Conservation (phyloP, 2,329 filamentous ascomycete genomes). For the Bipolaris gigantea region DNA sequence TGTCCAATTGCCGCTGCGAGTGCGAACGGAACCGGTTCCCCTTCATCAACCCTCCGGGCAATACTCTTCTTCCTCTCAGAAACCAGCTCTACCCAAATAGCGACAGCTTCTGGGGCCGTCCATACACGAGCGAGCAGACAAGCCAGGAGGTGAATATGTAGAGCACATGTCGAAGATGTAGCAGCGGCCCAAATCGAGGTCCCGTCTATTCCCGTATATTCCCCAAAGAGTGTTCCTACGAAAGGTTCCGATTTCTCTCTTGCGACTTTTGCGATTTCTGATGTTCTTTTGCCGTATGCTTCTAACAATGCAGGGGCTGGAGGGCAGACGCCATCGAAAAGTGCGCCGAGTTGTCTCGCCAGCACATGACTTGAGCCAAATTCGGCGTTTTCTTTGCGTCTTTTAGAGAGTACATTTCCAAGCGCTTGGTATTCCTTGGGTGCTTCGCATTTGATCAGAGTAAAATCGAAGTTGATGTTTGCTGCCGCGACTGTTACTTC, state of each 20-base stretch:
- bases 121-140: conserved; percentile 45
- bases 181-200: conserved; percentile 46
- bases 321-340: conserved; percentile 45
- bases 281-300: conserved; percentile 43
- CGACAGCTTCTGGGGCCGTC: conserved; percentile 27
- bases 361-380: conserved; percentile 42
- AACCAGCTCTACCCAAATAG: conserved; percentile 44
- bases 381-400: conserved; percentile 44
- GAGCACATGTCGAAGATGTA: conserved; percentile 35
- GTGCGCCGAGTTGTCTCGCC: conserved; percentile 45
- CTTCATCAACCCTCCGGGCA: neutral
- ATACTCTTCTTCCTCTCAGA: conserved; percentile 11
- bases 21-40: conserved; percentile 28
- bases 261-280: conserved; percentile 11
- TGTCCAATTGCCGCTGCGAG: neutral
- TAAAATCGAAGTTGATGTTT: conserved; percentile 50
- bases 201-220: conserved; percentile 34
- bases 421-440: conserved; percentile 44
- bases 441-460: conserved; percentile 47
- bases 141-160: conserved; percentile 41
- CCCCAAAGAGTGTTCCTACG: conserved; percentile 15
- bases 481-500: conserved; percentile 17
- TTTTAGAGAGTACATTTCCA: conserved; percentile 34
- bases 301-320: conserved; percentile 37
- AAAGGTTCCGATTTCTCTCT: neutral